Conservation (phyloP, 768 basidiomycete genomes). For the Boletus bicolor region DNA sequence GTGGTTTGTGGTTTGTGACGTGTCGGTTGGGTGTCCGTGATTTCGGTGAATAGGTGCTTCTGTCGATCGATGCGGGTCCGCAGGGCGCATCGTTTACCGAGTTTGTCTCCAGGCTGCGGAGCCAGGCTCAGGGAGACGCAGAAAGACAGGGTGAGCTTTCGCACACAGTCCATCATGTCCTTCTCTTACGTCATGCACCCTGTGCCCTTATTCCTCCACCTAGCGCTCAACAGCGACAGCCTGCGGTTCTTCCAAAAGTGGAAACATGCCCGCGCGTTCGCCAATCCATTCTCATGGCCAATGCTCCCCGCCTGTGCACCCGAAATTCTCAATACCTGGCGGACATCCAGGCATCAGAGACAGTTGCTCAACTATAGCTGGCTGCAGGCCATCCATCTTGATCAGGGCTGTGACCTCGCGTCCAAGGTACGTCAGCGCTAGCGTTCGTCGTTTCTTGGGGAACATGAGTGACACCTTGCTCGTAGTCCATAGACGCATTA, state of each 20-base stretch:
- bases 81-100: slow-evolving; percentile 18
- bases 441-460: background rate
- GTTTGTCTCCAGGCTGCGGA: slow-evolving; percentile 28
- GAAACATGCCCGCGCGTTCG: slow-evolving; percentile 32
- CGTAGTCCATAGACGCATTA: slow-evolving; percentile 26
- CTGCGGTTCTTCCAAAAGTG: slow-evolving; percentile 32
- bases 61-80: slow-evolving; percentile 16
- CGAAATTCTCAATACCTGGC: slow-evolving; percentile 29
- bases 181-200: too few species aligned
- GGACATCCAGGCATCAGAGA: slow-evolving; percentile 20
- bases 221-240: slow-evolving; percentile 20
- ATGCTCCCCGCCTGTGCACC: slow-evolving; percentile 27
- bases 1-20: background rate
- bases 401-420: slow-evolving; percentile 25
- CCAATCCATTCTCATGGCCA: slow-evolving; percentile 33
- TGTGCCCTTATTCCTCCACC: background rate
- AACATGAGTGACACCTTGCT: background rate
- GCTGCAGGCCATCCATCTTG: slow-evolving; percentile 29
- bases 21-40: background rate
- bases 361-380: slow-evolving; percentile 32
- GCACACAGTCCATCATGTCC: background rate
- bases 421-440: slow-evolving; percentile 12
- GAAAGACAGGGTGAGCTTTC: slow-evolving; percentile 25
- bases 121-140: slow-evolving; percentile 24
- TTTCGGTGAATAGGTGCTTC: slow-evolving; percentile 19